A percentile compares a stretch with the other conserved stretches of the same genome.
Evolutionary conservation across 2,329 filamentous ascomycete species (phyloP).

Genomic region (Aspergillus flavus): DNA sequence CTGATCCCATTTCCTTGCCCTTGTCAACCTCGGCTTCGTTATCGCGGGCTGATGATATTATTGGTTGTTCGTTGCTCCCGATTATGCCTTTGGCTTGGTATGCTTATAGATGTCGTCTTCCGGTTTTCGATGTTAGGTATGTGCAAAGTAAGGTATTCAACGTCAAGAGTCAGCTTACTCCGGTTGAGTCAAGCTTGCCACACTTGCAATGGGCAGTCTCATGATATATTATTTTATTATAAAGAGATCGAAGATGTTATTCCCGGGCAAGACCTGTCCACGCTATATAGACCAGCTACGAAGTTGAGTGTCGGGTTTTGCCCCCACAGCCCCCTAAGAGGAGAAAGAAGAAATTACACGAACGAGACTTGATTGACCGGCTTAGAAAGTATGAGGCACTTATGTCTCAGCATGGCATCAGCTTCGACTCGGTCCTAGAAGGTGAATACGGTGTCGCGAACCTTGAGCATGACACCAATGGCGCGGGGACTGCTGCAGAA

Average conservation of each 20-base stretch:
- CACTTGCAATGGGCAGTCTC: no score
- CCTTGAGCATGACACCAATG: not conserved
- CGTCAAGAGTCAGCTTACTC: no score
- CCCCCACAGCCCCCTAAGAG: conserved; percentile 51
- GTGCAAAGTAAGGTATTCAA: no score
- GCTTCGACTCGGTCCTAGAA: conserved; percentile 62
- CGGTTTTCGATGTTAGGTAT: no score
- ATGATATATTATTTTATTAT: no score
- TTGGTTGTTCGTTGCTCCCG: not conserved
- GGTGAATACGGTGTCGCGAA: not conserved
- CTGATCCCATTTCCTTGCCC: not conserved
- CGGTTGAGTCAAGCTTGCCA: no score
- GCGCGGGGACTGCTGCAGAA: not conserved
- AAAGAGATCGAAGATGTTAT: not conserved
- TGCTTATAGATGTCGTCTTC: no score
- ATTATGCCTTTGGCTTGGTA: not conserved
- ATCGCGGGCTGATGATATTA: not conserved
- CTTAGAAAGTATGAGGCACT: conserved; percentile 68
- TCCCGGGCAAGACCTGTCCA: not conserved
- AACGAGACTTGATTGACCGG: conserved; percentile 64
- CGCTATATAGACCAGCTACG: not conserved
- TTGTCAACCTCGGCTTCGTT: not conserved
- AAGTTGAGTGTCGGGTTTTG: conserved; percentile 55
- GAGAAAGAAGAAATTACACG: conserved; percentile 65
- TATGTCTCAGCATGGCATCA: conserved; percentile 64